Evolutionary conservation across 2,329 filamentous ascomycete genomes (phyloP).

Genomic region (Dactylellina parvicollis): DNA sequence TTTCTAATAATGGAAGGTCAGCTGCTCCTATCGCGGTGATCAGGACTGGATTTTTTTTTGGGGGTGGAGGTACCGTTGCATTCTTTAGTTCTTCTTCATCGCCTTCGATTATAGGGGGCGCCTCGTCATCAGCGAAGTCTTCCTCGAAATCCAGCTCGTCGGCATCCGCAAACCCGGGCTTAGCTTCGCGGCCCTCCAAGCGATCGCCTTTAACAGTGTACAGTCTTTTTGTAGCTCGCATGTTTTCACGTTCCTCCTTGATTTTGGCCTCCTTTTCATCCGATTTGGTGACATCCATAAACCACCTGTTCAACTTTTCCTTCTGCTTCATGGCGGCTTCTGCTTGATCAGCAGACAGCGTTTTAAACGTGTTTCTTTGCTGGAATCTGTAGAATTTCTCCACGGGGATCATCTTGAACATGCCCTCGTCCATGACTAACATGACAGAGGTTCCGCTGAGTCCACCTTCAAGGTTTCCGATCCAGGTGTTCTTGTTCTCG

Average conservation of each 20-base stretch:
- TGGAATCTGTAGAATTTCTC: conserved; percentile 96
- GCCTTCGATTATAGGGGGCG: conserved; percentile 68
- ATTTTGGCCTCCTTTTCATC: conserved; percentile 66
- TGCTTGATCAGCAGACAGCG: conserved; percentile 82
- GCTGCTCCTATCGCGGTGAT: not conserved
- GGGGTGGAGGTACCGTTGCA: conserved; percentile 60
- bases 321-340: conserved; percentile 85
- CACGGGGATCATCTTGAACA: conserved; percentile 85
- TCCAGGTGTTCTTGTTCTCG: conserved; percentile 93
- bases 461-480: conserved; percentile 87
- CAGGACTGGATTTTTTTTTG: conserved; percentile 3
- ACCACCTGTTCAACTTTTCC: conserved; percentile 79
- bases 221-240: conserved; percentile 60
- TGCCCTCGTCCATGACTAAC: conserved; percentile 74
- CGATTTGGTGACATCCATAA: conserved; percentile 69
- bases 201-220: conserved; percentile 64
- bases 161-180: conserved; percentile 67
- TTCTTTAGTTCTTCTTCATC: conserved; percentile 70
- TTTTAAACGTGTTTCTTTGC: conserved; percentile 80
- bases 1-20: conserved; percentile 60
- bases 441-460: conserved; percentile 83
- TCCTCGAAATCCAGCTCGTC: conserved; percentile 76
- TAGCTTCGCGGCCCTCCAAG: conserved; percentile 59
- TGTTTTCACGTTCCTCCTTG: conserved; percentile 70
- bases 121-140: conserved; percentile 74